A percentile compares a stretch with the other conserved stretches of the same genome.
Evolutionary conservation across 139 green algal species (phyloP).

Genomic region (Chlorella sp.): DNA sequence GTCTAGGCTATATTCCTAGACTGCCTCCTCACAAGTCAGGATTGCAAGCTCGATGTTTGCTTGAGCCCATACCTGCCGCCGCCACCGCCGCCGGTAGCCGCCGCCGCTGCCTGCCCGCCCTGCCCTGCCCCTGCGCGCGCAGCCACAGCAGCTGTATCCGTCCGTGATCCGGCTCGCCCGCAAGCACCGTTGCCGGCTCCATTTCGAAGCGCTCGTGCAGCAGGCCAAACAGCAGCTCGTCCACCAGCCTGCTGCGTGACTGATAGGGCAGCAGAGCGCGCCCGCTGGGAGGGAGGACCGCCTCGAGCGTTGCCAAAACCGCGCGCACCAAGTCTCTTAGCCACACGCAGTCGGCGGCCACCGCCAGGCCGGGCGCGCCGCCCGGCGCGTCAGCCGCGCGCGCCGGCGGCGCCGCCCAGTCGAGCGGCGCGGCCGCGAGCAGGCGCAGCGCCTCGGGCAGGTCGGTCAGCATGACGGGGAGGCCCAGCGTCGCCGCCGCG

Average conservation of each 20-base stretch:
- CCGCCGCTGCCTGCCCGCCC: too few relatives aligned
- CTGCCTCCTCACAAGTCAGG: too few relatives aligned
- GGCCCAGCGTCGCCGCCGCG: constrained; percentile 15
- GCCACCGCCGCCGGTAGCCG: too few relatives aligned
- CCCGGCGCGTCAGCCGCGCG: too few relatives aligned
- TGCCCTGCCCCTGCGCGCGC: too few relatives aligned
- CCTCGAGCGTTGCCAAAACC: constrained; percentile 19
- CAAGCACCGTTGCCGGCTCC: background rate
- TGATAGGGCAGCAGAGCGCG: constrained; percentile 29
- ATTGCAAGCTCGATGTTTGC: too few relatives aligned
- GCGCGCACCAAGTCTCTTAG: constrained; percentile 21
- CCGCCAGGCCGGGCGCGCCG: background rate
- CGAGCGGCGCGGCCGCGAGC: background rate
- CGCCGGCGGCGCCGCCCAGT: background rate
- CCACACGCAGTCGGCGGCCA: constrained; percentile 40
- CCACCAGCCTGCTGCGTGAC: constrained; percentile 17
- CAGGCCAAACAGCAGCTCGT: constrained; percentile 22
- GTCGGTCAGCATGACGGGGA: constrained; percentile 21
- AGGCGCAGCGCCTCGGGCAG: constrained; percentile 20
- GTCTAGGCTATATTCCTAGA: too few relatives aligned
- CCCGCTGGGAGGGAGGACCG: background rate
- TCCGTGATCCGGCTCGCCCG: constrained; percentile 1
- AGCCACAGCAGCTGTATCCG: constrained; percentile 34
- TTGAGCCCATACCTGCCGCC: too few relatives aligned
- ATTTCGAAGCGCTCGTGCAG: constrained; percentile 4